Percentiles rank a stretch among this genome's conserved stretches.
Evolutionary conservation across 768 basidiomycete genomes (phyloP).

Genomic region (Krasilnikovozyma curviuscula): DNA sequence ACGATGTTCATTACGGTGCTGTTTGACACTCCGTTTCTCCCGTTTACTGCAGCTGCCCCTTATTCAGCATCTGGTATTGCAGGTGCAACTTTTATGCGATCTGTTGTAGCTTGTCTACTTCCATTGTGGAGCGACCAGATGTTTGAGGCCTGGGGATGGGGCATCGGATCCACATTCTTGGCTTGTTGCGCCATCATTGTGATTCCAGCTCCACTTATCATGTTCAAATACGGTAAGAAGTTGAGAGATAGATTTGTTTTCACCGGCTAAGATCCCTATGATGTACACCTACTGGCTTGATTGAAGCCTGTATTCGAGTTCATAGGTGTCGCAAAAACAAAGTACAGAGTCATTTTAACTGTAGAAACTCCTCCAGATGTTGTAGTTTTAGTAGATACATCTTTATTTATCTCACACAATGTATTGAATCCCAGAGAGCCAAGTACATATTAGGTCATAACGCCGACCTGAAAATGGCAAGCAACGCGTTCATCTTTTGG

Average conservation of each 20-base stretch:
- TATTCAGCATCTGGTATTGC: not conserved
- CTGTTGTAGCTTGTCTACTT: slow-evolving; percentile 2
- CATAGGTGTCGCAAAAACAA: too few species aligned
- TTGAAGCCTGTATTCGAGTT: too few species aligned
- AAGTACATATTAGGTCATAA: too few species aligned
- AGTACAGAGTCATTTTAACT: too few species aligned
- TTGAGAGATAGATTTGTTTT: slow-evolving; percentile 3
- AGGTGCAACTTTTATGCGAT: slow-evolving; percentile 1
- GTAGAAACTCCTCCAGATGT: too few species aligned
- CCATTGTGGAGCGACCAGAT: slow-evolving; percentile 3
- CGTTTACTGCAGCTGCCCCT: not conserved
- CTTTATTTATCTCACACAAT: too few species aligned
- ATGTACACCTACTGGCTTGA: too few species aligned
- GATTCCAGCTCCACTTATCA: slow-evolving; percentile 1
- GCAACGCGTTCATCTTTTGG: too few species aligned
- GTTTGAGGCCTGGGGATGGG: slow-evolving; percentile 5
- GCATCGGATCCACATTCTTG: not conserved
- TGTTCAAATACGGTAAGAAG: slow-evolving; percentile 2
- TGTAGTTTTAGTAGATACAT: too few species aligned
- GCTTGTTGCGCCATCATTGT: not conserved
- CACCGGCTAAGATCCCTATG: not conserved
- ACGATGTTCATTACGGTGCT: slow-evolving; percentile 1
- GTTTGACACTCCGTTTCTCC: not conserved
- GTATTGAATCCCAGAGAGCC: too few species aligned
- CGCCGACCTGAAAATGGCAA: too few species aligned